phyloP scores from a whole-genome alignment of 805 yeast genomes.

The Yamadazyma nakazawae region DNA sequence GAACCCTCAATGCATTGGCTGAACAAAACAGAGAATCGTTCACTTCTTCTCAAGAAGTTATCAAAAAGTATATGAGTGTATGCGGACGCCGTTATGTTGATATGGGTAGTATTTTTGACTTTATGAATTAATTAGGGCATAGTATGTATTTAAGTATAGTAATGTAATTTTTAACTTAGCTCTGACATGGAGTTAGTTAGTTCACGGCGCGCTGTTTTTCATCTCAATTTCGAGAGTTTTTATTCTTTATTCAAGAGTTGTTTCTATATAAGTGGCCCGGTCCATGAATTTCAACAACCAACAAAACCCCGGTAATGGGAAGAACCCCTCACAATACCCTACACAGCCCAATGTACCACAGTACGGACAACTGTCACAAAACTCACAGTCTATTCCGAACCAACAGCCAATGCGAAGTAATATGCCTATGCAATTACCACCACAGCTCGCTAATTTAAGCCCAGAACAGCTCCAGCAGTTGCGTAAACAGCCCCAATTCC shows the following conservation, averaged over 20 bases:
- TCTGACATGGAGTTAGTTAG: too few relatives aligned
- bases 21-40: slow-evolving; percentile 75
- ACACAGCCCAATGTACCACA: neutral
- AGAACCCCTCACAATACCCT: neutral
- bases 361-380: slow-evolving; percentile 6
- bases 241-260: neutral
- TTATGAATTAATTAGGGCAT: slow-evolving; percentile 31
- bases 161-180: neutral
- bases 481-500: slow-evolving; percentile 42
- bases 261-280: neutral
- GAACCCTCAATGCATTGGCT: slow-evolving; percentile 67
- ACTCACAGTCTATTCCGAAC: neutral
- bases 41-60: slow-evolving; percentile 51
- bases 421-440: slow-evolving; percentile 18
- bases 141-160: neutral
- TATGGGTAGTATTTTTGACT: slow-evolving; percentile 75
- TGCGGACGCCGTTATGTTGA: slow-evolving; percentile 90
- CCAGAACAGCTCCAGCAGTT: slow-evolving; percentile 43
- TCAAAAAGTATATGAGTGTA: slow-evolving; percentile 67
- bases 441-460: slow-evolving; percentile 30
- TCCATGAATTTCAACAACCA: slow-evolving; percentile 16
- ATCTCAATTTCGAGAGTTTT: neutral
- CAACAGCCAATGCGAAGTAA: slow-evolving; percentile 12
- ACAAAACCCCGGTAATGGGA: neutral
- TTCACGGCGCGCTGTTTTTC: neutral